Evolutionary conservation across 1,284 basidiomycete genomes (phyloP), one percentile per base, ranked within the genome.

Genomic region (Irpex lacteus): DNA sequence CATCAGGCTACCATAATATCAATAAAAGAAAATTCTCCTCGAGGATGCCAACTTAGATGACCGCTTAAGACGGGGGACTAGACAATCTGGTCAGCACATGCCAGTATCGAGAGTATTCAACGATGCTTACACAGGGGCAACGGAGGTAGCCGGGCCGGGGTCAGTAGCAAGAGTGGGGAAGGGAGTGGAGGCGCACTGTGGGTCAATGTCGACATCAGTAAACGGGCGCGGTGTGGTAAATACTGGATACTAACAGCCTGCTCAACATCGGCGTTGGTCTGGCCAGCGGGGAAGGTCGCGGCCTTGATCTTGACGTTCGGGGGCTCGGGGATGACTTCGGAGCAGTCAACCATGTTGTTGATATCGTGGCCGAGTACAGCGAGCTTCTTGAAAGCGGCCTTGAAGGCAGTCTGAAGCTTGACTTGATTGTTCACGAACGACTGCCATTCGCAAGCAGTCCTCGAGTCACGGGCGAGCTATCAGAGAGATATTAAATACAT

Each of bases 361-460:
- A 21, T 32, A n/a, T 56, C 34, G 7, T 56, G 54, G 18, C 54
- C 54, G 34, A 56, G 54, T 18, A 56, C 54, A n/a, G 54, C 54
- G 8, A 56, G 54, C 21, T 56, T 56, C 54, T 56, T 26, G 26
- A 56, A 56, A 34, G 54, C 54, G 18, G 54, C 54, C 26, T 56
- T 56, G 54, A 56, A 56, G n/a, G 54, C 54, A 36, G 21, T 56
- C 54, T 56, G 54, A 13, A 56, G 13, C 54, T 56, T 56, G 18
- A 9, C 54, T 26, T 56, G 54, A 26, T 56, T 56, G 54, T 21
- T 21, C 34, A 69, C 68, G 57, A 68, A 70, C 8, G 67, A 68
- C 58, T 73, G 71, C 70, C 70, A 73, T 58, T 67, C 64, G 66
- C 72, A 73, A 52, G 67, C 66, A 47, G 73, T 72, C 34, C 69